A percentile compares a stretch with the other conserved stretches of the same genome.
phyloP scores from a whole-genome alignment of 2,329 filamentous ascomycete species.

The Fusarium musae region DNA sequence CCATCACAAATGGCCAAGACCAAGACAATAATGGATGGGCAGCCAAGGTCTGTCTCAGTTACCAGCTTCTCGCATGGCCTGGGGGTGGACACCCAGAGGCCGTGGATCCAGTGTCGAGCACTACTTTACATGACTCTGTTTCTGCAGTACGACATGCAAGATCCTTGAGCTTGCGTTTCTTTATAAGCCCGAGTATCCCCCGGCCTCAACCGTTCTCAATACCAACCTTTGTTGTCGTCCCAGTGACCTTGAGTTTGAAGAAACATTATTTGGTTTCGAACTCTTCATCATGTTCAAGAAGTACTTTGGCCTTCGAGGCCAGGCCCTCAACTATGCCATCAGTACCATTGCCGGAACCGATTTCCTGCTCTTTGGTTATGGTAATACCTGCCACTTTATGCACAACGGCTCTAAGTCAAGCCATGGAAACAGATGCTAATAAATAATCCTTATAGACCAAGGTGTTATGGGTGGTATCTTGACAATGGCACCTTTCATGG shows the following conservation, averaged over 20 bases:
- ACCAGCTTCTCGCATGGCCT: constrained; percentile 6
- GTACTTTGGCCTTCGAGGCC: constrained; percentile 74
- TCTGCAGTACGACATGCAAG: constrained; percentile 21
- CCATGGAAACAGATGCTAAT: background rate
- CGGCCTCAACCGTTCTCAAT: constrained; percentile 1
- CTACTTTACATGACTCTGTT: constrained; percentile 34
- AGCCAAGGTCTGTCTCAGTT: constrained; percentile 6
- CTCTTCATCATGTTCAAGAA: constrained; percentile 48
- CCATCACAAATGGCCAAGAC: constrained; percentile 16
- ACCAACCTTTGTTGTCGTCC: background rate
- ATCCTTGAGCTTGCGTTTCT: constrained; percentile 10
- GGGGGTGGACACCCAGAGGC: constrained; percentile 26
- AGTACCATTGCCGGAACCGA: constrained; percentile 78
- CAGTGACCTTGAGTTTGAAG: background rate
- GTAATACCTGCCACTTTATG: constrained; percentile 48
- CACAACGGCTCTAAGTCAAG: background rate
- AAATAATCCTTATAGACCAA: constrained; percentile 64
- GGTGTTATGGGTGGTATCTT: constrained; percentile 81
- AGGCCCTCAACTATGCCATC: constrained; percentile 74
- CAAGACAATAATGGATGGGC: background rate
- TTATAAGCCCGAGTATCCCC: constrained; percentile 33
- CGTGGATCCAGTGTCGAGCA: constrained; percentile 27
- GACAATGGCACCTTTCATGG: constrained; percentile 70
- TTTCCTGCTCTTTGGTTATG: constrained; percentile 72
- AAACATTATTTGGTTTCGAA: background rate